A percentile compares a stretch with the other conserved stretches of the same genome.
Evolutionary conservation across 1,139 yeast species (phyloP).

Genomic region (Candida labiduridarum): DNA sequence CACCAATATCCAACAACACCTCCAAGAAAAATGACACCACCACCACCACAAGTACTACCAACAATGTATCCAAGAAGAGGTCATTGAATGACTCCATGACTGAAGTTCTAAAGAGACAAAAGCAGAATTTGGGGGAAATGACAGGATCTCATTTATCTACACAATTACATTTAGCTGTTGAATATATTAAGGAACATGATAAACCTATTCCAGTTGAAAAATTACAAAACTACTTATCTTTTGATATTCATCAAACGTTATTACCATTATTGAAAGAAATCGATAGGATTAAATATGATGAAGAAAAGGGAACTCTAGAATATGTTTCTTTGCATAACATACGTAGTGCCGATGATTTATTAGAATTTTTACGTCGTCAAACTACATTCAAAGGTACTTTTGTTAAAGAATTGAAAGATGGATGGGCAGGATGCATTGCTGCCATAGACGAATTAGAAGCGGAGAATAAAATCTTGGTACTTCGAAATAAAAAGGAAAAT

Average conservation of each 20-base stretch:
- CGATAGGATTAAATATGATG: slow-evolving; percentile 71
- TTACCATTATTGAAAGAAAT: slow-evolving; percentile 72
- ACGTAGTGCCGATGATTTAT: slow-evolving; percentile 73
- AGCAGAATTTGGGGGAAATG: slow-evolving; percentile 28
- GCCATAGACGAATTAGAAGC: slow-evolving; percentile 78
- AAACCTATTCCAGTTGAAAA: slow-evolving; percentile 66
- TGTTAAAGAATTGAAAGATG: slow-evolving; percentile 90
- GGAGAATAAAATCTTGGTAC: slow-evolving; percentile 74
- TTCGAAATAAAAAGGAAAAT: slow-evolving; percentile 90
- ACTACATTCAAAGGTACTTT: slow-evolving; percentile 86
- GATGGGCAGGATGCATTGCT: slow-evolving; percentile 91
- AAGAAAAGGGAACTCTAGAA: slow-evolving; percentile 65
- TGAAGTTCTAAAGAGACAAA: slow-evolving; percentile 43
- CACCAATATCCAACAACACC: slow-evolving; percentile 9
- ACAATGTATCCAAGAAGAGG: slow-evolving; percentile 14
- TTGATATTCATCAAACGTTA: slow-evolving; percentile 51
- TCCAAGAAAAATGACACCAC: slow-evolving; percentile 5
- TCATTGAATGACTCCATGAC: slow-evolving; percentile 27
- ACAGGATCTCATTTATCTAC: slow-evolving; percentile 73
- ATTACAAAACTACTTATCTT: slow-evolving; percentile 59
- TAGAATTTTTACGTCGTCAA: slow-evolving; percentile 75
- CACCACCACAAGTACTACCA: slow-evolving; percentile 1
- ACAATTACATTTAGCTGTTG: slow-evolving; percentile 84
- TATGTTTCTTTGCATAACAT: slow-evolving; percentile 90
- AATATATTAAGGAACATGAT: slow-evolving; percentile 72